A percentile compares a stretch with the other conserved stretches of the same genome.
Evolutionary conservation across 1,139 yeast species (phyloP).

Genomic region (Waltiozyma sp.): DNA sequence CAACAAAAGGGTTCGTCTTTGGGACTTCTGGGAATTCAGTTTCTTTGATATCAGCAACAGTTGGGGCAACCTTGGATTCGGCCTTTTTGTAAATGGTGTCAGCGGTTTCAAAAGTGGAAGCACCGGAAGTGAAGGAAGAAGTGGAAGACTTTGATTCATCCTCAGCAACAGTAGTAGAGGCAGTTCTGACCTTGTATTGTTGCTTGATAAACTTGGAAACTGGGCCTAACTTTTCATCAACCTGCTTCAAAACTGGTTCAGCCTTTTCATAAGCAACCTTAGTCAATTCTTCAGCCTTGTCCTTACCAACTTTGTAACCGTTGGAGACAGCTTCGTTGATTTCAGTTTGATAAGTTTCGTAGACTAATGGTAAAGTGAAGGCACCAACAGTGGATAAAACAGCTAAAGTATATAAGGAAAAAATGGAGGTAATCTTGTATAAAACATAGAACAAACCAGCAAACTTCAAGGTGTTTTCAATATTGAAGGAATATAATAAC

Average conservation of each 20-base stretch:
- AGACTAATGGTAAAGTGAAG: constrained; percentile 70
- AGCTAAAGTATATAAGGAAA: constrained; percentile 62
- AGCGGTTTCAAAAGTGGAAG: constrained; percentile 14
- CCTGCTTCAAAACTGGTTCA: constrained; percentile 27
- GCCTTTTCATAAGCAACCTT: constrained; percentile 46
- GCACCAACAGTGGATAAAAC: constrained; percentile 47
- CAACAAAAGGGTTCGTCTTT: constrained; percentile 17
- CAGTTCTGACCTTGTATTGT: constrained; percentile 56
- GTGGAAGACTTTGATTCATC: constrained; percentile 22
- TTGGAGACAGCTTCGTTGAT: constrained; percentile 66
- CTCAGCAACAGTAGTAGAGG: constrained; percentile 56
- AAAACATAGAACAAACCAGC: constrained; percentile 55
- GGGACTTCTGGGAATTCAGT: constrained; percentile 40
- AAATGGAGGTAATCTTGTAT: constrained; percentile 65
- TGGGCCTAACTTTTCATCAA: constrained; percentile 54
- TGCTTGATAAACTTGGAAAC: constrained; percentile 45
- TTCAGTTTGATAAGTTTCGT: constrained; percentile 64
- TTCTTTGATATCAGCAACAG: constrained; percentile 12
- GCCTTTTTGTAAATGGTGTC: constrained; percentile 5
- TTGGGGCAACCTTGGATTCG: constrained; percentile 9
- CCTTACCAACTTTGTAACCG: constrained; percentile 43
- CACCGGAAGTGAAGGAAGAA: constrained; percentile 6
- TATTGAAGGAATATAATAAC: constrained; percentile 53
- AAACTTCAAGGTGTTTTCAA: constrained; percentile 61
- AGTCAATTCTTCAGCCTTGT: constrained; percentile 41